These are phyloP conservation scores for Zygosaccharomyces pseudobailii DNA, from an alignment of 1,139 yeast species.

Conservation along the genomic window DNA sequence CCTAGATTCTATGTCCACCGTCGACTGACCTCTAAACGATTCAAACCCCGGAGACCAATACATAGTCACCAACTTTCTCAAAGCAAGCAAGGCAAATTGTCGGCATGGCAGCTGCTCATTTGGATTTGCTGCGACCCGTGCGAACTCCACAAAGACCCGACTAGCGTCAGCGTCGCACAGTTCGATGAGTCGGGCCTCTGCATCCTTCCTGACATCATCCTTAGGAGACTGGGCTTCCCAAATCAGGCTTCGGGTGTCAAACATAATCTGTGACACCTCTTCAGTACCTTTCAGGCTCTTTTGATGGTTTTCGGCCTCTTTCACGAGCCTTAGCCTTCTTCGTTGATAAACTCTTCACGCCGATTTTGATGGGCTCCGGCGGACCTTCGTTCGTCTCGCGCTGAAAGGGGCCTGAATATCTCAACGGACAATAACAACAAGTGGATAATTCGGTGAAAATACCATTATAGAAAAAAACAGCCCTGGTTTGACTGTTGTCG, in stretches of 20 bases:
- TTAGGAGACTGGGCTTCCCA: slow-evolving; percentile 32
- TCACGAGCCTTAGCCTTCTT: neutral
- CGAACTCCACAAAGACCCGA: slow-evolving; percentile 26
- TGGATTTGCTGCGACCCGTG: slow-evolving; percentile 24
- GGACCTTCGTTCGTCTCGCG: slow-evolving; percentile 1
- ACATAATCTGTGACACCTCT: neutral
- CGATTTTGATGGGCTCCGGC: neutral
- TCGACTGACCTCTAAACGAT: slow-evolving; percentile 65
- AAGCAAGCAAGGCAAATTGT: slow-evolving; percentile 66
- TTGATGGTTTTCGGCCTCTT: neutral
- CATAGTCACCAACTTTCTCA: slow-evolving; percentile 64
- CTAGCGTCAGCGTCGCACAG: slow-evolving; percentile 34
- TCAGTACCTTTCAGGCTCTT: neutral
- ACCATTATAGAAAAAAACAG: neutral
- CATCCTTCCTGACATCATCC: slow-evolving; percentile 31
- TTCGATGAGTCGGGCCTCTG: slow-evolving; percentile 32
- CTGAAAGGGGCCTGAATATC: slow-evolving; percentile 3
- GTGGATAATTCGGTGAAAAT: neutral
- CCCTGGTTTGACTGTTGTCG: neutral
- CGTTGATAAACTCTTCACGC: neutral
- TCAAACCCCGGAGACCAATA: slow-evolving; percentile 87
- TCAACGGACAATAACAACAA: neutral
- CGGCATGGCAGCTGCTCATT: slow-evolving; percentile 31
- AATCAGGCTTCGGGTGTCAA: slow-evolving; percentile 20
- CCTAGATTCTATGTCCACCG: slow-evolving; percentile 43